Evolutionary conservation across 169 alveolate species (phyloP).

Genomic region (Sarcocystis neurona): DNA sequence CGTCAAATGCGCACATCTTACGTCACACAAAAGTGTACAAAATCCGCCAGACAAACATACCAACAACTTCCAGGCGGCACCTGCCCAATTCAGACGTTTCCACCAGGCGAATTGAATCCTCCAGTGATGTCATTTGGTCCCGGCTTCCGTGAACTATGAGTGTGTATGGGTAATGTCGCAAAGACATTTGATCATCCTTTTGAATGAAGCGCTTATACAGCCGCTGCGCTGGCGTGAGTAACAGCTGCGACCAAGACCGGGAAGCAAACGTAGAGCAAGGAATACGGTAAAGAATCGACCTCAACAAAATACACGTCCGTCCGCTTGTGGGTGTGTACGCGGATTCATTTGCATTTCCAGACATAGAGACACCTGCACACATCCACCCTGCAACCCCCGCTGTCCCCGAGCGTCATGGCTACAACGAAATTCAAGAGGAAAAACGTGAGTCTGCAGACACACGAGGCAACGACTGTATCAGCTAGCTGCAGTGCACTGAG

Average conservation of each 20-base stretch:
- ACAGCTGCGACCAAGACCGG: constrained; percentile 47
- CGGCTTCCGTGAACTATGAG: constrained; percentile 46
- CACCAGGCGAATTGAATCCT: constrained; percentile 51
- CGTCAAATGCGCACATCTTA: too few relatives aligned
- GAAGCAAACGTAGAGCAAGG: background rate
- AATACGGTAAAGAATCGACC: background rate
- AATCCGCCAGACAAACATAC: background rate
- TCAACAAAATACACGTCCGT: too few relatives aligned
- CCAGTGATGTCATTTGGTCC: constrained; percentile 4
- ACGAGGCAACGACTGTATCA: too few relatives aligned
- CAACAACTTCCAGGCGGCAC: constrained; percentile 52
- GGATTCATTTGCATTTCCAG: too few relatives aligned
- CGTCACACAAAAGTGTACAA: too few relatives aligned
- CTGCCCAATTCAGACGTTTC: constrained; percentile 42
- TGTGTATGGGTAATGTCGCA: constrained; percentile 38
- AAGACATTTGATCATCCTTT: constrained; percentile 1
- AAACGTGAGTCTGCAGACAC: too few relatives aligned
- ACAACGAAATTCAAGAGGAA: too few relatives aligned
- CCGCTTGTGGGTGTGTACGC: too few relatives aligned
- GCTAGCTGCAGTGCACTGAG: too few relatives aligned
- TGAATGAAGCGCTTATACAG: background rate
- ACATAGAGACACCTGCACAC: too few relatives aligned
- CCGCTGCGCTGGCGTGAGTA: constrained; percentile 53
- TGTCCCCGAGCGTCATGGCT: too few relatives aligned
- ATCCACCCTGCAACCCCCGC: too few relatives aligned